Evolutionary conservation across 352 stramenopile genomes (phyloP).

Genomic region (Thalassiosira mediterranea): DNA sequence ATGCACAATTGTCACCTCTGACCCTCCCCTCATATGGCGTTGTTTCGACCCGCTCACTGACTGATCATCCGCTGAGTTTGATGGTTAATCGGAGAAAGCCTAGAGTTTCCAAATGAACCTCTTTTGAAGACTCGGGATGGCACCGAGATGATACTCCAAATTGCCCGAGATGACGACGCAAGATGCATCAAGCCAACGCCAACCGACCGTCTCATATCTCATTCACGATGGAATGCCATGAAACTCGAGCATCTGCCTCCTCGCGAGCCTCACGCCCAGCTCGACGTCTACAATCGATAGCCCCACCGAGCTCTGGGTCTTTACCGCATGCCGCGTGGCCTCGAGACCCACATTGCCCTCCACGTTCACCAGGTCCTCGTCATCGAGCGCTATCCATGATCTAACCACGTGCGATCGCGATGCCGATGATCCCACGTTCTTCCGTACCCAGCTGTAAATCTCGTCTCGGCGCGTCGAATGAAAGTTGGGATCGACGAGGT

Average conservation of each 20-base stretch:
- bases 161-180: too few relatives aligned
- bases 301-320: slow-evolving; percentile 57
- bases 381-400: slow-evolving; percentile 71
- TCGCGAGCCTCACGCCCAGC: slow-evolving; percentile 44
- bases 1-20: too few relatives aligned
- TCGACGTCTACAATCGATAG: slow-evolving; percentile 56
- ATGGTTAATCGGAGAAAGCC: too few relatives aligned
- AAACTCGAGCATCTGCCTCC: slow-evolving; percentile 41
- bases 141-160: too few relatives aligned
- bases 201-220: too few relatives aligned
- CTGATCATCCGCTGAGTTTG: too few relatives aligned
- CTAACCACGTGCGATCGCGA: neutral
- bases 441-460: slow-evolving; percentile 59
- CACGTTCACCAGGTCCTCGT: slow-evolving; percentile 72
- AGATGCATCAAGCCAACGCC: too few relatives aligned
- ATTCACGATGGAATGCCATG: slow-evolving; percentile 4
- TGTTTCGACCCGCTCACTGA: too few relatives aligned
- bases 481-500: slow-evolving; percentile 60
- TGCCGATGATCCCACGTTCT: neutral
- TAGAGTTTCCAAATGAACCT: too few relatives aligned
- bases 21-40: too few relatives aligned
- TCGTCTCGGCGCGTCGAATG: slow-evolving; percentile 68
- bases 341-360: slow-evolving; percentile 35
- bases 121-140: too few relatives aligned
- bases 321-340: slow-evolving; percentile 50